These are phyloP conservation scores for Candida dubliniensis DNA, from an alignment of 1,139 yeast species.

Conservation along the genomic window DNA sequence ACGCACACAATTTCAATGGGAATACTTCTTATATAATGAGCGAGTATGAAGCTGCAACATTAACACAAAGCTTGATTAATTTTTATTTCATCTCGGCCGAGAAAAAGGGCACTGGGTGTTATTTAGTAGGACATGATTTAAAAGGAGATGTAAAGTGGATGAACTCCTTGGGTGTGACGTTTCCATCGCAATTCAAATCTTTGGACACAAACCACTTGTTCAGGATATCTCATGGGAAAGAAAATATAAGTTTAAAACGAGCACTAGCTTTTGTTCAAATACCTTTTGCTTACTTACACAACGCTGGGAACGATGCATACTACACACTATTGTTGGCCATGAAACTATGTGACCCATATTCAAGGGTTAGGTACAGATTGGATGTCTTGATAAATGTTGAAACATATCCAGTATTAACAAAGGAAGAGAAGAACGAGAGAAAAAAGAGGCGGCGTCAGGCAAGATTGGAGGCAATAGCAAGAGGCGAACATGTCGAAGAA, in stretches of 20 bases:
- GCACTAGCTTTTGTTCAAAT: conserved; percentile 52
- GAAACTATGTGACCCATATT: conserved; percentile 64
- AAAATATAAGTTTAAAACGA: conserved; percentile 50
- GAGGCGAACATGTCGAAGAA: neutral
- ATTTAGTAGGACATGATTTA: conserved; percentile 72
- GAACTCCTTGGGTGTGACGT: conserved; percentile 41
- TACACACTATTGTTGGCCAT: conserved; percentile 61
- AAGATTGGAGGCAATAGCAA: neutral
- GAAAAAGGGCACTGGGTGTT: conserved; percentile 16
- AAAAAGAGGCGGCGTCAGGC: conserved; percentile 3
- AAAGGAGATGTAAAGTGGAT: conserved; percentile 62
- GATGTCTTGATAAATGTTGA: conserved; percentile 18
- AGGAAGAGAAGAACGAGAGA: conserved; percentile 11
- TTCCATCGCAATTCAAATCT: conserved; percentile 35
- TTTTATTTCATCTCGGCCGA: conserved; percentile 31
- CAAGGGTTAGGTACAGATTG: conserved; percentile 31
- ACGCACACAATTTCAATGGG: conserved; percentile 54
- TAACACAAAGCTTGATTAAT: conserved; percentile 44
- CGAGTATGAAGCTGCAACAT: conserved; percentile 32
- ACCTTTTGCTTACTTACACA: conserved; percentile 70
- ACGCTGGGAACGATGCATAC: conserved; percentile 83
- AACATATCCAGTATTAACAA: conserved; percentile 2
- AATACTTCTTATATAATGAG: conserved; percentile 52
- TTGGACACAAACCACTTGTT: conserved; percentile 59
- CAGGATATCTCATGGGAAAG: conserved; percentile 24